Evolutionary conservation across 345 rosid species (phyloP), one percentile per base, ranked within the genome.

Genomic region (Aethionema arabicum): DNA sequence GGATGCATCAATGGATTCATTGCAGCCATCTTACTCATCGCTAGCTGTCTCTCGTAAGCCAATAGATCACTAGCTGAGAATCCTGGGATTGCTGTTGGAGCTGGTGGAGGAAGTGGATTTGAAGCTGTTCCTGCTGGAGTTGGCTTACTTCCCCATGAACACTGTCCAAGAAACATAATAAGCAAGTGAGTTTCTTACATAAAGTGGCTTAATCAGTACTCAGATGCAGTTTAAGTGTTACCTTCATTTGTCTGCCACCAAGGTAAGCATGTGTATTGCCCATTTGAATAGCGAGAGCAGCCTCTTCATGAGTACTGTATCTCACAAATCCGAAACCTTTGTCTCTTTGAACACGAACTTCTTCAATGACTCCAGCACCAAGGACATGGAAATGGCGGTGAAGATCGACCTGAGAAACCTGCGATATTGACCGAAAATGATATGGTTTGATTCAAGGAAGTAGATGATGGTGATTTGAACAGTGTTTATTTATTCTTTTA

Each of bases 1-100:
- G 90, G 88, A 39, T 81, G 92, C 90, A 88, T 82, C 61, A 88
- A 55, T 13, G 85, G 78, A 53, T 79, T 88, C 66, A 79, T 78
- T 11, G 87, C 78, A 0, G 69, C 86, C 85, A 85, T 82, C 76
- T 85, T 88, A 64, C 68, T 78, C 74, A 80, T 65, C 0, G 80
- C 74, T 56, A 80, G 71, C 50, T 80, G 85, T 32, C 85, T 78
- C 68, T 80, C 77, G 51, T 78, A 78, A 11, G 72, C 82, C 68
- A 78, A 50, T 11, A 80, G 76, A 57, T 80, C 80, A 6, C 77
- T 63, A 6, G 85, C 60, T 40, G 85, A 70, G 67, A 69, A 76
- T 5, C 79, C 83, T 5, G 70, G 79, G 39, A 65, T 64, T 54
- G 71, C 59, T 51, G 74, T 52, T 0, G 74, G 68, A 49, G 32